phyloP scores from a whole-genome alignment of 805 yeast genomes.

The Saturnispora serradocipensis region DNA sequence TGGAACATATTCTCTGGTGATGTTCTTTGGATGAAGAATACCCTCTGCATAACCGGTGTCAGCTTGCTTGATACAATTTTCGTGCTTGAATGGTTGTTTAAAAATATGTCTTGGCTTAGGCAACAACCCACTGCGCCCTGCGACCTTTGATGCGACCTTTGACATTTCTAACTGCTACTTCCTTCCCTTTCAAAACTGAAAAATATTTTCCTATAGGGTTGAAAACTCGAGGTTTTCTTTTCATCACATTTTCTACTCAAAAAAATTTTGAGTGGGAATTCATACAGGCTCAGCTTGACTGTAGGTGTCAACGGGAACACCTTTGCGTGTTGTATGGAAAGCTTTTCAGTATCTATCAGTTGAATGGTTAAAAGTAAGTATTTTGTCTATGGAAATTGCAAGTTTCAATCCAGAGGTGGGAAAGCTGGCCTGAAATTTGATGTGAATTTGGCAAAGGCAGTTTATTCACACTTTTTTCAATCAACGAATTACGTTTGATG shows the following conservation, averaged over 20 bases:
- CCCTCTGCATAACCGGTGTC: conserved; percentile 66
- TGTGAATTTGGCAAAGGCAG: too few relatives aligned
- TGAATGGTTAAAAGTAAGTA: too few relatives aligned
- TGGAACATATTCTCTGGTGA: conserved; percentile 45
- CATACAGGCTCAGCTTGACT: not conserved
- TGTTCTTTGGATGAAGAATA: conserved; percentile 56
- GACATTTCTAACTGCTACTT: conserved; percentile 30
- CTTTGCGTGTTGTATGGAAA: too few relatives aligned
- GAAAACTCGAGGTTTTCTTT: not conserved
- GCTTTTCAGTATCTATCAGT: too few relatives aligned
- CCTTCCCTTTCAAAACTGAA: not conserved
- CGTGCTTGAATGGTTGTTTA: conserved; percentile 53
- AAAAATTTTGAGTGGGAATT: not conserved
- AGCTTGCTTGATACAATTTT: conserved; percentile 38
- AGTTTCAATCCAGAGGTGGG: too few relatives aligned
- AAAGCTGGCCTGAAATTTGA: too few relatives aligned
- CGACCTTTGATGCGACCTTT: conserved; percentile 40
- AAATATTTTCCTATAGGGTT: not conserved
- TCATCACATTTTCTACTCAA: not conserved
- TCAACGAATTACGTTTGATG: too few relatives aligned
- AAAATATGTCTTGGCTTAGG: conserved; percentile 73
- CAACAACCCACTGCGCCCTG: conserved; percentile 71
- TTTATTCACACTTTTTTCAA: too few relatives aligned
- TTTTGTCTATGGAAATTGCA: too few relatives aligned
- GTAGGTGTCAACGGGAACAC: not conserved